Conservation (phyloP, 78 protist species). For the Dictyostelium purpureum region DNA sequence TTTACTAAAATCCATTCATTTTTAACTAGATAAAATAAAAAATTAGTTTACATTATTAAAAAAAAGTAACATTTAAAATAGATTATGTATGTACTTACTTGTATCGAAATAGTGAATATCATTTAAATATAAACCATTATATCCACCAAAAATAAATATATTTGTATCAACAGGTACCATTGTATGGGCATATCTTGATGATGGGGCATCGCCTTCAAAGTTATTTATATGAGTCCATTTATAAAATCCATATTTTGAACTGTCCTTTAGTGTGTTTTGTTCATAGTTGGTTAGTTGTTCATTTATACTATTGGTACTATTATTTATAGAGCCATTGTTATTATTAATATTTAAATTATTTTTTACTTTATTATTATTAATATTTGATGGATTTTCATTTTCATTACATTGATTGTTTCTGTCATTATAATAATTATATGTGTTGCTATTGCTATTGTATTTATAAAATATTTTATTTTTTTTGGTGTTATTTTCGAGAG, state of each 20-base stretch:
- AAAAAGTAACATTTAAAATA: background rate
- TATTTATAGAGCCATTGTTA: too few species aligned
- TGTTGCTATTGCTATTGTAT: too few species aligned
- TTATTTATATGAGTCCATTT: background rate
- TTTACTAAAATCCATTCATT: background rate
- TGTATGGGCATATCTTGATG: constrained; percentile 32
- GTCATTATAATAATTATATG: too few species aligned
- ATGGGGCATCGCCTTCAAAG: background rate
- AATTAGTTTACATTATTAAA: background rate
- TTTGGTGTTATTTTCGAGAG: too few species aligned
- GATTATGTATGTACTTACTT: background rate
- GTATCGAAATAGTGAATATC: constrained; percentile 27
- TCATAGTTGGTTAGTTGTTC: too few species aligned
- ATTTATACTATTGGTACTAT: too few species aligned
- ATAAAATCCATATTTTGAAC: background rate
- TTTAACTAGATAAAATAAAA: background rate
- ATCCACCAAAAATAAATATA: constrained; percentile 26
- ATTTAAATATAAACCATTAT: constrained; percentile 23
- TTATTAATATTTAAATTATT: too few species aligned
- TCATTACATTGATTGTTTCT: too few species aligned
- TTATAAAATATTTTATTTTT: too few species aligned
- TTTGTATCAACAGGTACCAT: background rate
- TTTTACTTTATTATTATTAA: too few species aligned
- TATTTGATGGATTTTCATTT: too few species aligned
- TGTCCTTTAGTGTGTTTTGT: too few species aligned